Conservation (phyloP, 2,329 filamentous ascomycete genomes). For the Lojkania enalia region DNA sequence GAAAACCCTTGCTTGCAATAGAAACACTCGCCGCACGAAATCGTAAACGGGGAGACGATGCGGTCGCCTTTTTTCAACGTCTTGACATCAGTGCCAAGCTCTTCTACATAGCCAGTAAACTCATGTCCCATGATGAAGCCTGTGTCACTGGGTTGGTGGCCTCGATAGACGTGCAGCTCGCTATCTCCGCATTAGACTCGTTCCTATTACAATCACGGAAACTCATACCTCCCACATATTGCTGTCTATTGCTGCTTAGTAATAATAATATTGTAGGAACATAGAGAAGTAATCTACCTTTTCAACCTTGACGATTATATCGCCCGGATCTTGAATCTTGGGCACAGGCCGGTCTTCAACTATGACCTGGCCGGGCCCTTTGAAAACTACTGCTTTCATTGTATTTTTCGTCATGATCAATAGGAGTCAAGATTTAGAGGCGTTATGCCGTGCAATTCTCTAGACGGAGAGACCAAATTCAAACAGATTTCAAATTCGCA, state of each 20-base stretch:
- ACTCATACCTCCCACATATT: slow-evolving; percentile 82
- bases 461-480: no score
- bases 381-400: slow-evolving; percentile 90
- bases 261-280: background rate
- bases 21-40: slow-evolving; percentile 67
- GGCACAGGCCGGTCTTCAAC: slow-evolving; percentile 81
- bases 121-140: slow-evolving; percentile 79
- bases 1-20: slow-evolving; percentile 79
- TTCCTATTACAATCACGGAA: background rate
- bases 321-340: slow-evolving; percentile 68
- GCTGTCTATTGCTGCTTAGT: slow-evolving; percentile 57
- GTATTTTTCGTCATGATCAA: slow-evolving; percentile 36
- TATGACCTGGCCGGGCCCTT: slow-evolving; percentile 73
- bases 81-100: slow-evolving; percentile 68
- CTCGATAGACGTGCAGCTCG: slow-evolving; percentile 85
- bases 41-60: slow-evolving; percentile 81
- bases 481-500: no score
- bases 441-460: no score
- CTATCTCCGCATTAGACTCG: slow-evolving; percentile 46
- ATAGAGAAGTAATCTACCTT: slow-evolving; percentile 47
- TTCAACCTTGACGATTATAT: slow-evolving; percentile 81
- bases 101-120: slow-evolving; percentile 76
- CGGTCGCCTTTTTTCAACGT: slow-evolving; percentile 73
- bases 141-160: slow-evolving; percentile 70
- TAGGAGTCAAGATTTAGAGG: background rate